phyloP scores from a whole-genome alignment of 2,329 filamentous ascomycete genomes.

The Nothophoma quercina region DNA sequence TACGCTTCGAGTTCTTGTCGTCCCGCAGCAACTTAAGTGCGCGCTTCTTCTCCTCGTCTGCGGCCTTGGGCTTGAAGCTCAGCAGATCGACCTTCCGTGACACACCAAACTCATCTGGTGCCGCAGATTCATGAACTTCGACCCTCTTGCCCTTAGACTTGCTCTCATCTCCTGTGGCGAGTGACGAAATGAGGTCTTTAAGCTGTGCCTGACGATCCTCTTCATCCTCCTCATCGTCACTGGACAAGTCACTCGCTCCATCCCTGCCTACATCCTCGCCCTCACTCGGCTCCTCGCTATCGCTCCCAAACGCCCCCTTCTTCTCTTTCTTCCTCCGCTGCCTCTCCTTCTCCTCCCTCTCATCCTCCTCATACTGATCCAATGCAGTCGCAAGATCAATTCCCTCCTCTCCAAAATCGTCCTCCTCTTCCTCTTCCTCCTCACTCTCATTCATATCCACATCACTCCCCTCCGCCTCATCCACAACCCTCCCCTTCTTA shows the following conservation, averaged over 20 bases:
- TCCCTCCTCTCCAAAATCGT: conserved; percentile 68
- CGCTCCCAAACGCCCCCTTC: conserved; percentile 55
- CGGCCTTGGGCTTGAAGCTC: conserved; percentile 76
- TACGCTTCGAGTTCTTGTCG: conserved; percentile 65
- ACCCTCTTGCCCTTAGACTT: conserved; percentile 42
- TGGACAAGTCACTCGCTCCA: conserved; percentile 59
- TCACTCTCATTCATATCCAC: conserved; percentile 60
- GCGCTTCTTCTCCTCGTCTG: conserved; percentile 78
- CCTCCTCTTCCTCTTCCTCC: conserved; percentile 53
- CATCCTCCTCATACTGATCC: conserved; percentile 56
- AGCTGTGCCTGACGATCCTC: conserved; percentile 69
- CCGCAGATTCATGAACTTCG: conserved; percentile 65
- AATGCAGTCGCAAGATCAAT: conserved; percentile 69
- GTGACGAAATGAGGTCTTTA: conserved; percentile 72
- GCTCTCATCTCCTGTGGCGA: conserved; percentile 56
- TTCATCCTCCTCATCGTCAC: conserved; percentile 53
- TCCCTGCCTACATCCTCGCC: conserved; percentile 54
- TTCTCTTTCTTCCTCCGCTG: conserved; percentile 49
- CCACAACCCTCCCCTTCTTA: conserved; percentile 48
- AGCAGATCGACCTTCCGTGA: conserved; percentile 76
- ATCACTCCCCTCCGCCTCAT: conserved; percentile 41
- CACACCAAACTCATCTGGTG: conserved; percentile 67
- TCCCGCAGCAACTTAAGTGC: conserved; percentile 77
- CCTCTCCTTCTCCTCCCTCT: conserved; percentile 36
- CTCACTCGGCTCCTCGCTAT: conserved; percentile 61